Percentiles rank a stretch among this genome's conserved stretches.
Conservation (phyloP, 2,329 filamentous ascomycete genomes). For the Pseudogymnoascus sp. region DNA sequence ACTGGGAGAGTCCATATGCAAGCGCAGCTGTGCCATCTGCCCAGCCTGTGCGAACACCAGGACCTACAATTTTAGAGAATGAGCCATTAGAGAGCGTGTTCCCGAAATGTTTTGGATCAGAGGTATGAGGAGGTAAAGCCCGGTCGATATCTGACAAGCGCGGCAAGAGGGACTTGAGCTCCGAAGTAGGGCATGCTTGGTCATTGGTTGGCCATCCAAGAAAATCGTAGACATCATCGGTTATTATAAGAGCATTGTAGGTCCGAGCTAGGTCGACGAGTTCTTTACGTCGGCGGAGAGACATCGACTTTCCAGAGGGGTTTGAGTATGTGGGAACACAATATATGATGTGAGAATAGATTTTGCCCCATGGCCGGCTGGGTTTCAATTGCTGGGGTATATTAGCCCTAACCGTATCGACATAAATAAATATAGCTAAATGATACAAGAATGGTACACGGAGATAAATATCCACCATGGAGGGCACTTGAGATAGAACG, state of each 20-base stretch:
- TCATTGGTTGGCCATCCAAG: slow-evolving; percentile 47
- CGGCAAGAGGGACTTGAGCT: slow-evolving; percentile 33
- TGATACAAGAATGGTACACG: neutral
- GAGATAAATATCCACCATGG: neutral
- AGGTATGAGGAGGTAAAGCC: slow-evolving; percentile 31
- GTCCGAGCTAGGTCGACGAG: slow-evolving; percentile 54
- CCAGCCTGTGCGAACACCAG: slow-evolving; percentile 58
- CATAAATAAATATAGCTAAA: neutral
- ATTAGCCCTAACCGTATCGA: neutral
- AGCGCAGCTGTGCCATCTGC: slow-evolving; percentile 51
- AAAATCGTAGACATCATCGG: slow-evolving; percentile 68
- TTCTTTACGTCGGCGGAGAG: slow-evolving; percentile 44
- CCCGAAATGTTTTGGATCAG: slow-evolving; percentile 52
- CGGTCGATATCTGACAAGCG: slow-evolving; percentile 57
- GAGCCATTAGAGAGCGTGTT: slow-evolving; percentile 59
- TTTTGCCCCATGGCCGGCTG: slow-evolving; percentile 41
- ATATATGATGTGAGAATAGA: slow-evolving; percentile 63
- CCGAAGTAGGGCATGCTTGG: neutral
- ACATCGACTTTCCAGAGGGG: slow-evolving; percentile 59
- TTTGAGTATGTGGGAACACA: slow-evolving; percentile 64
- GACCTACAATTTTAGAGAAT: slow-evolving; percentile 59
- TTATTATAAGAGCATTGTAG: slow-evolving; percentile 57
- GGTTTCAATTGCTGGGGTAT: slow-evolving; percentile 8
- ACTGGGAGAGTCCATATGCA: slow-evolving; percentile 50
- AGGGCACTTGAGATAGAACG: neutral